Conservation (phyloP, 768 basidiomycete species). For the Ramaria rubella region DNA sequence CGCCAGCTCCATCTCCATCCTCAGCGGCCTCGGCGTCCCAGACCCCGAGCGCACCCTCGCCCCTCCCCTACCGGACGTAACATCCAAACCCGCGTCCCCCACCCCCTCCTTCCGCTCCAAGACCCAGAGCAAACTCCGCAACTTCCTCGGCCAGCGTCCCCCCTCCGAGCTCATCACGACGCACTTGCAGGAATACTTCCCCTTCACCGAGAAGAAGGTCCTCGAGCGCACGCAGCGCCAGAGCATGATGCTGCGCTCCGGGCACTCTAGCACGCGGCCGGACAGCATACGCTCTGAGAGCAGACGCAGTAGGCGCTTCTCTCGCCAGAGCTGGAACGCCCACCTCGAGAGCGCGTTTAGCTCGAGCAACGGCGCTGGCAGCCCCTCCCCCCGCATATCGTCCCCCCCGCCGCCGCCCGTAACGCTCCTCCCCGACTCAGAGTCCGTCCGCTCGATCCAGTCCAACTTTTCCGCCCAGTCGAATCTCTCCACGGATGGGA, state of each 20-base stretch:
- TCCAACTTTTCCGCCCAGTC: background rate
- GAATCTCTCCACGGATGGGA: background rate
- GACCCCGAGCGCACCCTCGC: conserved; percentile 65
- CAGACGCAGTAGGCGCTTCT: conserved; percentile 48
- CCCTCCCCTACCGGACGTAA: conserved; percentile 26
- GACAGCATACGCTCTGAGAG: too few relatives aligned
- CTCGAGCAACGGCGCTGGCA: background rate
- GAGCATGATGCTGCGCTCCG: conserved; percentile 69
- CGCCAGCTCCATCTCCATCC: conserved; percentile 89
- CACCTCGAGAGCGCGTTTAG: background rate
- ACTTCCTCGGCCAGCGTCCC: conserved; percentile 97
- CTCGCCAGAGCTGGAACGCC: conserved; percentile 17
- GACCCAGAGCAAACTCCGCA: conserved; percentile 55
- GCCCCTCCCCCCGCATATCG: conserved; percentile 15
- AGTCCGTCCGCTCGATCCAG: background rate
- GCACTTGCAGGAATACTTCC: conserved; percentile 94
- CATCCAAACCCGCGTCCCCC: conserved; percentile 6
- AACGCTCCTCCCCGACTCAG: conserved; percentile 7
- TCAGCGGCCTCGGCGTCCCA: conserved; percentile 88
- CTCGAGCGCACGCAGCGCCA: conserved; percentile 83
- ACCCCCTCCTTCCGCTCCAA: conserved; percentile 20
- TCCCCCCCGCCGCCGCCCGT: conserved; percentile 39
- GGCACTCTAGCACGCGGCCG: conserved; percentile 40
- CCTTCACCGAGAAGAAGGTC: conserved; percentile 84
- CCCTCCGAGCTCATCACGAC: conserved; percentile 95